A percentile compares a stretch with the other conserved stretches of the same genome.
phyloP scores from a whole-genome alignment of 2,329 filamentous ascomycete species.

The Hypoxylon rubiginosum region DNA sequence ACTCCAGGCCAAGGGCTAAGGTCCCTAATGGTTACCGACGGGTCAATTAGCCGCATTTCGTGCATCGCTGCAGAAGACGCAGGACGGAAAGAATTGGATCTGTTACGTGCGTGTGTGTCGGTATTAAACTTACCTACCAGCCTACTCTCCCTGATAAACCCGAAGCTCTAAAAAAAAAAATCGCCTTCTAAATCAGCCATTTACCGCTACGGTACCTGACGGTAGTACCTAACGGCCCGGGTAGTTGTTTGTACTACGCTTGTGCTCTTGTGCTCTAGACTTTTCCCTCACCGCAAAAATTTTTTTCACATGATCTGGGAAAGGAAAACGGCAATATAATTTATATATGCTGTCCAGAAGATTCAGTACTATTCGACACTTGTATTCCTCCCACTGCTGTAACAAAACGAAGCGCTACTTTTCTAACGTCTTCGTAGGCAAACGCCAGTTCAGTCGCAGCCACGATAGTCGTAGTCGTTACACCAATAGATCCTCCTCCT shows the following conservation, averaged over 20 bases:
- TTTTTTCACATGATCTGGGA: conserved; percentile 37
- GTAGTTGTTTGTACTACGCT: conserved; percentile 1
- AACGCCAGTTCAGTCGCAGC: conserved; percentile 13
- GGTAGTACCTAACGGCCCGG: neutral
- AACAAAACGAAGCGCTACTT: neutral
- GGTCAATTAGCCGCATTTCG: conserved; percentile 34
- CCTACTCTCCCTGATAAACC: neutral
- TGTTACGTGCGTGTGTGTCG: conserved; percentile 39
- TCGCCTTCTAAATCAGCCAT: neutral
- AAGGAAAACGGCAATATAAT: conserved; percentile 33
- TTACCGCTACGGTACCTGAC: neutral
- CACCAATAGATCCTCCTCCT: conserved; percentile 9
- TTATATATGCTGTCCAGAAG: neutral
- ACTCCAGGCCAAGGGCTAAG: conserved; percentile 10
- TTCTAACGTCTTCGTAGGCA: conserved; percentile 3
- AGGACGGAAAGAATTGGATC: conserved; percentile 5
- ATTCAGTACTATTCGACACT: neutral
- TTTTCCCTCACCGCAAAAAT: conserved; percentile 44
- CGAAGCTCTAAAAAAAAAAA: conserved; percentile 16
- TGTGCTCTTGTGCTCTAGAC: conserved; percentile 18
- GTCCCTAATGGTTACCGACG: conserved; percentile 23
- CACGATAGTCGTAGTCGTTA: conserved; percentile 5
- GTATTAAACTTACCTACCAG: conserved; percentile 2
- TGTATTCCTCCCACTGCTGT: neutral
- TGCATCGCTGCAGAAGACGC: conserved; percentile 12